Percentiles rank a stretch among this genome's conserved stretches.
These are phyloP conservation scores for Lasiodiplodia hormozganensis DNA, from an alignment of 2,329 filamentous ascomycete genomes.

Conservation along the genomic window DNA sequence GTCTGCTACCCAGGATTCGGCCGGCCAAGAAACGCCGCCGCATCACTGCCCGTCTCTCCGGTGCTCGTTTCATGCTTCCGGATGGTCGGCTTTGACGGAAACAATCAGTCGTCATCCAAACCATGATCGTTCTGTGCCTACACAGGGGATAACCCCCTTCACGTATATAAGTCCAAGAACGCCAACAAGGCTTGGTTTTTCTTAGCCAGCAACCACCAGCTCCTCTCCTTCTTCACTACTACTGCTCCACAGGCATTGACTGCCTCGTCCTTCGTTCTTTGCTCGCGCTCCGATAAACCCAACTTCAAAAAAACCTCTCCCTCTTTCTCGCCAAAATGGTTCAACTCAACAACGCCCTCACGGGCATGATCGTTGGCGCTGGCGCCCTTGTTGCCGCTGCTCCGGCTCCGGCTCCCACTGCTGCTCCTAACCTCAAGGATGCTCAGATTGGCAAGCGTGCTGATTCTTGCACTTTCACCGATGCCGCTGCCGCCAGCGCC, in stretches of 20 bases:
- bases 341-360: conserved; percentile 27
- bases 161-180: conserved; percentile 14
- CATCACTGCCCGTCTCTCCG: conserved; percentile 10
- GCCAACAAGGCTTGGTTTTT: conserved; percentile 20
- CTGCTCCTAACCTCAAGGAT: conserved; percentile 31
- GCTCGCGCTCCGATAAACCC: background rate
- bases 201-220: conserved; percentile 26
- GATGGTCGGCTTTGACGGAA: background rate
- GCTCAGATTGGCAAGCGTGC: conserved; percentile 34
- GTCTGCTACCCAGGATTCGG: background rate
- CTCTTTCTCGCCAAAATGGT: conserved; percentile 21
- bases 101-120: background rate
- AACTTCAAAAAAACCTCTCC: background rate
- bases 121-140: background rate
- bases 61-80: conserved; percentile 7
- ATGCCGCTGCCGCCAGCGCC: conserved; percentile 54
- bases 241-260: conserved; percentile 12
- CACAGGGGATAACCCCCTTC: background rate
- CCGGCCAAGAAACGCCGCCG: background rate
- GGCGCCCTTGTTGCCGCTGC: conserved; percentile 26
- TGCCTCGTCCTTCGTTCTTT: conserved; percentile 21
- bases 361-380: conserved; percentile 26
- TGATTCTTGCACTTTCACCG: conserved; percentile 61
- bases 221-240: conserved; percentile 10
- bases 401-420: conserved; percentile 26